Percentiles rank a stretch among this genome's conserved stretches.
These are phyloP conservation scores for Saturnispora quitensis DNA, from an alignment of 805 yeast genomes.

Conservation along the genomic window DNA sequence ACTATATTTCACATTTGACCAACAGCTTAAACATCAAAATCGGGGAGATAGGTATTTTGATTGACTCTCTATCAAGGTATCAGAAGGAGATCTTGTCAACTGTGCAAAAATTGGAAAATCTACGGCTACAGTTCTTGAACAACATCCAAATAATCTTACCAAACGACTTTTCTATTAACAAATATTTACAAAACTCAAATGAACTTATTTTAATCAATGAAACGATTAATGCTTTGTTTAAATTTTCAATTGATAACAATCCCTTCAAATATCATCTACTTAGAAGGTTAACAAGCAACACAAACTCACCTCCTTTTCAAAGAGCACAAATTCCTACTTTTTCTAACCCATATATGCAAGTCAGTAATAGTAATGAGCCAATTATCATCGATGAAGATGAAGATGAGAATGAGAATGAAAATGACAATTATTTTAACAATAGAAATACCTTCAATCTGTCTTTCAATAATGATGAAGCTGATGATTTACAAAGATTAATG, in stretches of 20 bases:
- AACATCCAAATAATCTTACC: neutral
- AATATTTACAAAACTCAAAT: neutral
- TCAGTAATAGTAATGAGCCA: neutral
- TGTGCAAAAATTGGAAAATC: conserved; percentile 2
- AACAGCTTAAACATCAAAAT: neutral
- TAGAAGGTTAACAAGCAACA: conserved; percentile 2
- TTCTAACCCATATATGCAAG: neutral
- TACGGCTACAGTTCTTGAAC: conserved; percentile 1
- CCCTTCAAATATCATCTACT: neutral
- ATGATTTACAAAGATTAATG: conserved; percentile 17
- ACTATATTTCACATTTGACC: neutral
- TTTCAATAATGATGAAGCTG: conserved; percentile 14
- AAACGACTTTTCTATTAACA: neutral
- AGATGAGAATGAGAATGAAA: conserved; percentile 1
- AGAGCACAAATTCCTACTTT: neutral
- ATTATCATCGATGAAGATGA: conserved; percentile 5
- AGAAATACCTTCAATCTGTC: neutral
- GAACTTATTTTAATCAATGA: conserved; percentile 8
- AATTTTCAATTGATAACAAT: conserved; percentile 2
- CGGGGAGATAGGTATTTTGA: conserved; percentile 5
- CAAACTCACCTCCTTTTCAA: conserved; percentile 6
- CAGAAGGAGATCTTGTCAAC: conserved; percentile 4
- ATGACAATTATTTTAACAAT: neutral
- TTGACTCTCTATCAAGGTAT: conserved; percentile 1
- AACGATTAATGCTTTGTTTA: conserved; percentile 8